Conservation (phyloP, 2,329 filamentous ascomycete genomes). For the Parafenestella ontariensis region DNA sequence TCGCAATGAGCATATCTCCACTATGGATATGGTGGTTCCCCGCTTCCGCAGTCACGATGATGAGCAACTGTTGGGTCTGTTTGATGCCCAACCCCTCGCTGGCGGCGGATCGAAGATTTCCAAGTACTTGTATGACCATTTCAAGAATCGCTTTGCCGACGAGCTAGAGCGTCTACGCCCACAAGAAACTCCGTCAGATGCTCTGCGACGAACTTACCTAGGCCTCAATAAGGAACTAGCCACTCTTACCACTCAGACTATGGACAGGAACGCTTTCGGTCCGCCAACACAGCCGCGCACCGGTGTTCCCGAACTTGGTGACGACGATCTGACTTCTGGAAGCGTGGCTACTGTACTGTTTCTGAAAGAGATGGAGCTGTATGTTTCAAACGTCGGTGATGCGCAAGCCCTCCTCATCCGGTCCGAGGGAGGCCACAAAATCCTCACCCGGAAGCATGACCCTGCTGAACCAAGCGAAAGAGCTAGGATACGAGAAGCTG, state of each 20-base stretch:
- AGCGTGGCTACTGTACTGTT: constrained; percentile 93
- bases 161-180: constrained; percentile 78
- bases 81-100: constrained; percentile 90
- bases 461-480: constrained; percentile 86
- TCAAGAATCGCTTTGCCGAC: constrained; percentile 80
- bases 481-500: constrained; percentile 88
- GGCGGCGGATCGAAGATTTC: constrained; percentile 93
- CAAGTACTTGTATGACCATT: constrained; percentile 96
- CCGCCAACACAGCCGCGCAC: constrained; percentile 65
- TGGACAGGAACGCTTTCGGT: constrained; percentile 66
- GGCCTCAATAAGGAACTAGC: constrained; percentile 93
- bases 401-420: constrained; percentile 95
- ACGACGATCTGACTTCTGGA: constrained; percentile 88
- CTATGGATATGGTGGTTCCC: constrained; percentile 93
- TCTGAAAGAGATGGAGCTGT: constrained; percentile 86
- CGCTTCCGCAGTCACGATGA: constrained; percentile 88
- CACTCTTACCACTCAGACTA: constrained; percentile 78
- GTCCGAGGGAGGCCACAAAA: constrained; percentile 81
- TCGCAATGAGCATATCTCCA: constrained; percentile 91
- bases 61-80: constrained; percentile 91
- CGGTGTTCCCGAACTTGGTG: constrained; percentile 78
- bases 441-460: constrained; percentile 90
- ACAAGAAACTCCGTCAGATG: constrained; percentile 80
- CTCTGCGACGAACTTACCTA: constrained; percentile 84
- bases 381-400: constrained; percentile 94